Percentiles rank a stretch among this genome's conserved stretches.
Conservation (phyloP, 1,284 basidiomycete genomes). For the Hortiboletus rubellus region DNA sequence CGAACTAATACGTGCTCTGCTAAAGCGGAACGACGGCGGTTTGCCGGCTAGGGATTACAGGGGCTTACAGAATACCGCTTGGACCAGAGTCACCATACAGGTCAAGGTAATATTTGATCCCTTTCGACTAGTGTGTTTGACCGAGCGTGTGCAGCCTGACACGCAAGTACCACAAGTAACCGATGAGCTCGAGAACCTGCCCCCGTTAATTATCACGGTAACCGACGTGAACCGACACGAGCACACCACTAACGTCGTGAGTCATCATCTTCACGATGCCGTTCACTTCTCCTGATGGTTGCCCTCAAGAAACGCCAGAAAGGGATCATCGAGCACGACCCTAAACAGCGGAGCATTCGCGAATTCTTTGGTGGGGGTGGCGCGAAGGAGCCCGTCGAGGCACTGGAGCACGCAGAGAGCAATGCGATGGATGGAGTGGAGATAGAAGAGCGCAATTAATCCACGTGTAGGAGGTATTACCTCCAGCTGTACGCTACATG, state of each 20-base stretch:
- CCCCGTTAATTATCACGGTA: slow-evolving; percentile 44
- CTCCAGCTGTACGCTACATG: slow-evolving; percentile 15
- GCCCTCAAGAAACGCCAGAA: slow-evolving; percentile 62
- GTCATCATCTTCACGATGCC: slow-evolving; percentile 24
- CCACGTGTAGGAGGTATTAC: neutral
- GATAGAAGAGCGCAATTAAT: slow-evolving; percentile 8
- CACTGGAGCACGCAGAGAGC: slow-evolving; percentile 27
- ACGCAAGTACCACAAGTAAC: slow-evolving; percentile 28
- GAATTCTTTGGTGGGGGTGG: slow-evolving; percentile 71
- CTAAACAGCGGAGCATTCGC: slow-evolving; percentile 73
- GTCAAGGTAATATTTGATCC: slow-evolving; percentile 42
- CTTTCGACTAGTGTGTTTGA: neutral
- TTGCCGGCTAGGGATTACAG: slow-evolving; percentile 40
- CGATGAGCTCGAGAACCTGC: slow-evolving; percentile 25
- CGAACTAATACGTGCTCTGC: slow-evolving; percentile 57
- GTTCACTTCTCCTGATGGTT: neutral
- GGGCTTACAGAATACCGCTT: slow-evolving; percentile 70
- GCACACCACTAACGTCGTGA: slow-evolving; percentile 58
- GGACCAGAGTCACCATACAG: slow-evolving; percentile 58
- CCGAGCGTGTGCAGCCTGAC: slow-evolving; percentile 29
- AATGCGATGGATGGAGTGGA: slow-evolving; percentile 27
- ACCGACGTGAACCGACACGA: slow-evolving; percentile 56
- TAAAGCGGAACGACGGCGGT: slow-evolving; percentile 42
- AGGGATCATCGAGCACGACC: slow-evolving; percentile 78
- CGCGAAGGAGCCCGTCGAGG: slow-evolving; percentile 27